Evolutionary conservation across 148 eudicot genomes (phyloP), one percentile per base, ranked within the genome.

Genomic region (Rhododendron molle): DNA sequence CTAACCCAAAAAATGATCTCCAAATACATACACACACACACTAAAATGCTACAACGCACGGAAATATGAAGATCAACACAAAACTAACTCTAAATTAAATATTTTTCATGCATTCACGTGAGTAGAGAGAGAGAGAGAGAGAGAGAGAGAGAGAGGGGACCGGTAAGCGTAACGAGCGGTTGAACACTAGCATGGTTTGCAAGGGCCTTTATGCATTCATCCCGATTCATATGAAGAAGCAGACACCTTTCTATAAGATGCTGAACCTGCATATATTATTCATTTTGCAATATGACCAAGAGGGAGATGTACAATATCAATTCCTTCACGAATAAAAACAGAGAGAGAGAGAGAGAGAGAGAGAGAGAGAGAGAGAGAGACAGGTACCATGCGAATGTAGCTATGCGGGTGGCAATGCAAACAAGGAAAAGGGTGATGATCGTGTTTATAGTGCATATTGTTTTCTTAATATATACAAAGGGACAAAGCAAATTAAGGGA

Each of bases 161-260:
- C 96, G 87, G 93, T 90, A 60, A 93, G 92, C 0, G 95, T 95
- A 34, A 95, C 83, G n/a, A 86, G 84, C 21, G 98, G 97, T 16
- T 81, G 87, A 81, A 95, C 91, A 46, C 86, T 84, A 4, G 98
- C 97, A 86, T 94, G 93, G 76, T 93, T 87, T 0, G 91, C 96
- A 71, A 95, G 86, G 11, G 94, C 94, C 86, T 88, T 88, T n/a
- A 94, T 88, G 85, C 98, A 95, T 69, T 95, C 89, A 40, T 93
- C 93, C 78, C 91, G 93, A 49, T 86, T 88, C 98, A 95, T 91
- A 52, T 88, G 86, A 83, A 94, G 93, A 72, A 94, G 84, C 91
- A 95, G 81, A 49, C 98, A 95, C 88, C 92, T 92, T 87, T 95
- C 98, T 83, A 95, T 95, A 4, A 95, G 92, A 87, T 94, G 92